These are phyloP conservation scores for Fusarium sacchari DNA, from an alignment of 2,329 filamentous ascomycete species.

Conservation along the genomic window DNA sequence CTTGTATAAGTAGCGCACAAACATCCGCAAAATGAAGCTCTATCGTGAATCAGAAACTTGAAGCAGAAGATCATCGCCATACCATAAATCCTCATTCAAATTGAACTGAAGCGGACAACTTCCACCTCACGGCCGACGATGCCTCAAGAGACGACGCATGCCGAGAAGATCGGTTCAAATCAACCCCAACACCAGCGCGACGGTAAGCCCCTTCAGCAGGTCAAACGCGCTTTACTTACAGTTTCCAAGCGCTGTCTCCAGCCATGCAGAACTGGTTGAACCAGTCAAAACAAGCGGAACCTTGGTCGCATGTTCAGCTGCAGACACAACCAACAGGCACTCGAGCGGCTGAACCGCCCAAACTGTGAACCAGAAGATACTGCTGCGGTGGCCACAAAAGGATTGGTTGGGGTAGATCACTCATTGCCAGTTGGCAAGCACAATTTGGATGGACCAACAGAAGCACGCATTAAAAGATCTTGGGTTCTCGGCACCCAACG, in stretches of 20 bases:
- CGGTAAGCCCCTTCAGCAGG: background rate
- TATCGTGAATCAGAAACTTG: rapidly evolving
- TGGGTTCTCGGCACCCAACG: rapidly evolving
- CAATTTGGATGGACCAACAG: no score
- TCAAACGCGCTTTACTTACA: rapidly evolving
- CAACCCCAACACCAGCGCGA: rapidly evolving
- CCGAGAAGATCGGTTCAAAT: rapidly evolving
- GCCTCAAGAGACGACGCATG: background rate
- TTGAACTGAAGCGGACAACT: no score
- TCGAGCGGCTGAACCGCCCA: background rate
- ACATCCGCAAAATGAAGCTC: rapidly evolving
- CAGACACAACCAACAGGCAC: background rate
- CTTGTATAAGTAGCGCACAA: background rate
- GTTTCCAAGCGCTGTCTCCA: background rate
- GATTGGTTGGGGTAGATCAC: rapidly evolving
- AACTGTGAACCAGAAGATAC: rapidly evolving
- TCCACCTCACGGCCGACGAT: no score
- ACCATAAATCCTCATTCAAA: rapidly evolving
- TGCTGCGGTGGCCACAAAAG: rapidly evolving
- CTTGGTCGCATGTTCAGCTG: background rate
- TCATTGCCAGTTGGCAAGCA: background rate
- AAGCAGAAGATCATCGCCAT: background rate
- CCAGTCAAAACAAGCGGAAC: background rate
- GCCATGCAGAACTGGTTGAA: background rate
- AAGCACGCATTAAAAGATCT: rapidly evolving